phyloP scores from a whole-genome alignment of 75 land plant genomes.

The Chamaecyparis obtusa region DNA sequence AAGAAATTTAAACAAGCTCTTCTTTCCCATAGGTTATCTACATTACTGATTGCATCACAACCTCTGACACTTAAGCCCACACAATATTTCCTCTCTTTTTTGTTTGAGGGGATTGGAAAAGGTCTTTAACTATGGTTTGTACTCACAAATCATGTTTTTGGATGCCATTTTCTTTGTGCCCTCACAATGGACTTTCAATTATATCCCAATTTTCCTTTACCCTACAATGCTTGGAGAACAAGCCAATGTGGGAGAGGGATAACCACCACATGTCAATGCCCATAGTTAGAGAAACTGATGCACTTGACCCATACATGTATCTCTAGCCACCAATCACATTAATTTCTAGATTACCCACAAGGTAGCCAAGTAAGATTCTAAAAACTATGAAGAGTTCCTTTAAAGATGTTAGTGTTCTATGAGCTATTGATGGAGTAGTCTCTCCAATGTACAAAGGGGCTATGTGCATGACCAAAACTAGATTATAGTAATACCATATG shows the following conservation, averaged over 20 bases:
- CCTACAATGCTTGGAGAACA: constrained; percentile 83
- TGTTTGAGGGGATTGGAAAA: no score
- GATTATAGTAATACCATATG: no score
- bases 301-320: constrained; percentile 83
- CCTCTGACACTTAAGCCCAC: no score
- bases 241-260: constrained; percentile 95
- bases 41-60: no score
- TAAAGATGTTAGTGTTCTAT: constrained; percentile 85
- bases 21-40: no score
- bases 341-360: constrained; percentile 67
- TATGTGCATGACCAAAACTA: constrained; percentile 99
- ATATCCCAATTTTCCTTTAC: constrained; percentile 61
- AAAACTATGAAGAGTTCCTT: constrained; percentile 94
- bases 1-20: no score
- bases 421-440: constrained; percentile 87
- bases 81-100: no score
- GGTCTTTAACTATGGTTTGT: no score
- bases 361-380: constrained; percentile 89
- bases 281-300: constrained; percentile 67
- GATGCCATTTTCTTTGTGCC: no score
- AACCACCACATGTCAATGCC: constrained; percentile 88
- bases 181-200: no score
- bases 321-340: constrained; percentile 90
- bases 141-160: no score
- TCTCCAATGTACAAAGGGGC: constrained; percentile 98